phyloP scores from a whole-genome alignment of 106 monocot genomes.

The Phalaenopsis equestris region DNA sequence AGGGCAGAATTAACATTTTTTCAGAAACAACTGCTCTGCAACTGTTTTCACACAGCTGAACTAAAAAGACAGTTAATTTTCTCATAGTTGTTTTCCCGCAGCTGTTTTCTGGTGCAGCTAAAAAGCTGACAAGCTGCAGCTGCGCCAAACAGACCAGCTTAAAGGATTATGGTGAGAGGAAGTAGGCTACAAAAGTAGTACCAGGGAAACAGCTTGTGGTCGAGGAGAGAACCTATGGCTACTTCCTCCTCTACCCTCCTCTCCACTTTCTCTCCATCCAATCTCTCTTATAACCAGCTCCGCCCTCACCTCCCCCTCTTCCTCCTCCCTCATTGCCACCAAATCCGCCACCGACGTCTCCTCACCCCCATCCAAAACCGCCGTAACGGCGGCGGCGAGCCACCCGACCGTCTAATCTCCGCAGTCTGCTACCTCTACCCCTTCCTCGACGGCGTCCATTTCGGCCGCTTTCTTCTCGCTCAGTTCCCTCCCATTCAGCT shows the following conservation, averaged over 20 bases:
- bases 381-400: slow-evolving; percentile 18
- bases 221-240: neutral
- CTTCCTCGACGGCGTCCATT: slow-evolving; percentile 81
- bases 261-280: neutral
- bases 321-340: neutral
- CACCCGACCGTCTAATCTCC: slow-evolving; percentile 67
- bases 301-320: neutral
- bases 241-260: slow-evolving; percentile 3
- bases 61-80: too few relatives aligned
- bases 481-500: slow-evolving; percentile 63
- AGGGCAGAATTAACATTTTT: too few relatives aligned
- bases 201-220: neutral
- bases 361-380: neutral
- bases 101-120: too few relatives aligned
- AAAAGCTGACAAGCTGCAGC: too few relatives aligned
- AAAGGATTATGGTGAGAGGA: neutral
- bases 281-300: neutral
- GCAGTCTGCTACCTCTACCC: slow-evolving; percentile 90
- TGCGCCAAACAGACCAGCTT: too few relatives aligned
- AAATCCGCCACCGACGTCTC: neutral
- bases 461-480: slow-evolving; percentile 63
- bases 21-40: too few relatives aligned
- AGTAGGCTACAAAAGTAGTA: neutral
- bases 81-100: too few relatives aligned
- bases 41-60: too few relatives aligned